Evolutionary conservation across 768 basidiomycete species (phyloP), one percentile per base, ranked within the genome.

Genomic region (Pleurotus tuber-regium): DNA sequence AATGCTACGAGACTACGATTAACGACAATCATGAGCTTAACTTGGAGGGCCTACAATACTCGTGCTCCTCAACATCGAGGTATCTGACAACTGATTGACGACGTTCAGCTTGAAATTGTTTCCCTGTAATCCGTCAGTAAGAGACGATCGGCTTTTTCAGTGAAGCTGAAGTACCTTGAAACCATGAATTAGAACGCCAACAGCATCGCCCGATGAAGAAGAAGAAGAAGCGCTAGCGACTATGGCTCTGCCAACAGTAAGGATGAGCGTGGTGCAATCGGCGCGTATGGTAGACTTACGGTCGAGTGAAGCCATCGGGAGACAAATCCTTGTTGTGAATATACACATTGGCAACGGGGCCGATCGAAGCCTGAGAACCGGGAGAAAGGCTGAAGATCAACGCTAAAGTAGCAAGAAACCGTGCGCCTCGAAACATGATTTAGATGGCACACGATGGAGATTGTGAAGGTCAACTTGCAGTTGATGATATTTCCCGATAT

Each of bases 51-150:
- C 36, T 61, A 75, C 74, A 44, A 76, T 63, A 10, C 73, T 73
- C 4, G 74, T 76, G 21, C 62, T 67, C 16, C 62, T 65, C 36
- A 71, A 55, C 70, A 72, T 72, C 8, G 68, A 65, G 4, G 57
- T 55, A 46, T 77, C 70, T 4, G 60, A 65, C 46, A 79, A 60
- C 8, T 63, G 26, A 52, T 78, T 71, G 36, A 59, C 58, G 16
- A 78, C 74, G 51, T 75, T 74, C 47, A 79, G 61, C 16, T 64
- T 57, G 56, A 79, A 70, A 18, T 58, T 65, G 41, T 69, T 61
- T 9, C 76, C 74, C 70, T 75, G 30, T 14, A 35, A 28, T 38
- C 21, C 5, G 19, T 2, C 16, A 26, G 2, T 5, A 12, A 36
- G 6, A 16, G 29, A 43, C 9, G 12, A 5, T 31, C 14, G 3